phyloP scores from a whole-genome alignment of 306 rosid species.

The Pachyrhizus erosus region DNA sequence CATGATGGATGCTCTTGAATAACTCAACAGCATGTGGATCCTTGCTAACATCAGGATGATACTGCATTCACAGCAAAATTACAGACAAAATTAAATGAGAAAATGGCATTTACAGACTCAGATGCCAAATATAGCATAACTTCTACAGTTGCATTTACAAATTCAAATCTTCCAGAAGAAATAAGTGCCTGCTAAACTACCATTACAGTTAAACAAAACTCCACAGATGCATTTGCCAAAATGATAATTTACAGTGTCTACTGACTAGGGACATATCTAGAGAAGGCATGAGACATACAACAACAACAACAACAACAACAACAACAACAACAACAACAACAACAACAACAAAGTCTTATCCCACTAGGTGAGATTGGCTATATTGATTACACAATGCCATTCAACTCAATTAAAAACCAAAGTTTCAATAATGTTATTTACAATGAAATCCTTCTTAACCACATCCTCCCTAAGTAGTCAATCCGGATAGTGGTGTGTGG shows the following conservation, averaged over 20 bases:
- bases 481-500: too few species aligned
- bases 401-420: too few species aligned
- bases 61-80: constrained; percentile 58
- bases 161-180: neutral
- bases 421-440: too few species aligned
- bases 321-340: too few species aligned
- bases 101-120: neutral
- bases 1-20: constrained; percentile 78
- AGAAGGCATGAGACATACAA: neutral
- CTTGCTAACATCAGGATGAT: constrained; percentile 94
- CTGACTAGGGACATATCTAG: neutral
- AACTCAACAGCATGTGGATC: constrained; percentile 70
- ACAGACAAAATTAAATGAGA: neutral
- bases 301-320: too few species aligned
- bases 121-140: neutral
- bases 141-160: neutral
- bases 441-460: too few species aligned
- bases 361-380: too few species aligned
- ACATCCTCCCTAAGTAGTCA: too few species aligned
- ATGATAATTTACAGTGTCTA: neutral
- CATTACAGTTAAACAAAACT: neutral
- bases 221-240: neutral
- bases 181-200: neutral
- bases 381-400: too few species aligned
- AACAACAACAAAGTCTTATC: too few species aligned